Base-by-base conservation (phyloP, 23 red algal genomes). In the Cyanidiococcus yangmingshanensis region DNA sequence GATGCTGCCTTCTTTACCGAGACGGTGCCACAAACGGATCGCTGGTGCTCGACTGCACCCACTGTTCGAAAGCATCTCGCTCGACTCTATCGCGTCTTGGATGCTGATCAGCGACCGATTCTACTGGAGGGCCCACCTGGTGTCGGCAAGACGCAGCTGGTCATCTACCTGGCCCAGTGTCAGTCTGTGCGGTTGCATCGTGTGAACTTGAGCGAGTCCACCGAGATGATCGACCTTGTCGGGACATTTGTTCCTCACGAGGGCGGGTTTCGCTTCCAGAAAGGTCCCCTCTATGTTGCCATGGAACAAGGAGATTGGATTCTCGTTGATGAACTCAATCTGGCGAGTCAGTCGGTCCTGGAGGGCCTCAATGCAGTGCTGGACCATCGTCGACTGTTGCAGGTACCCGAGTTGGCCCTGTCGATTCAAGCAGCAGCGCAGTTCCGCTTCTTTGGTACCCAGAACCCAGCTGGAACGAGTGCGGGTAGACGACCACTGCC, bases 191-290 rank as follows among this genome's bases (percentile, higher is more conserved):
- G 34, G 1, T 74, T 98, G 51, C 74, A 82, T 0, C 82, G 94
- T 58, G 76, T 98, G 76, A 98, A 91, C 50, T 75, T 98, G 25
- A 91, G 87, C 0, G 94, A 98, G 57, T 80, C 80, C 68, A 98
- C 94, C 17, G 94, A 98, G 79, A 98, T 98, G 85, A 75, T 84
- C 0, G 94, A 98, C 77, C 80, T 98, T 15, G 54, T 98, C 41
- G 94, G 94, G 38, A 45, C 67, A 30, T 39, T 76, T 50, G 63
- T 39, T 0, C 2, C 50, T 50, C 37, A 38, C 26, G 39, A 35
- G 29, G 83, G 82, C 7, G 59, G 71, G 24, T 91, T 98, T 84
- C 37, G 40, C 36, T 98, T 98, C 75, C 74, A 58, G 34, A 67
- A 58, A 16, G 94, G 94, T 16, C 88, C 94, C 24, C 84, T 98